Conservation (phyloP, 805 yeast species). For the Kodamaea fukazawae region DNA sequence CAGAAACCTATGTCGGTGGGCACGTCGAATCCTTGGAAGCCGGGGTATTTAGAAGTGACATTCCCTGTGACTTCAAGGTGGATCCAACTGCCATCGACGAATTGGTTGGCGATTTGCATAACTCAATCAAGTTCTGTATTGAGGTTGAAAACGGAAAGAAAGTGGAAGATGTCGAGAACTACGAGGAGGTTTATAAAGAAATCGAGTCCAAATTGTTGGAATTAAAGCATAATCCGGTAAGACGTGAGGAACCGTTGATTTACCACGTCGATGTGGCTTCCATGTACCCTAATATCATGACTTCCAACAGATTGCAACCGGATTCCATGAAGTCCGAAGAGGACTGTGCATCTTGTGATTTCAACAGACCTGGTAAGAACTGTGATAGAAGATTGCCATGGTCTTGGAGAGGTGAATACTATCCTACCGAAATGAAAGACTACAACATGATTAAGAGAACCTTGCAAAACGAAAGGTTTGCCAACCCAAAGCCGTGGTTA, state of each 20-base stretch:
- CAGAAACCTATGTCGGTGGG: conserved; percentile 98
- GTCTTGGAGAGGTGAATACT: conserved; percentile 98
- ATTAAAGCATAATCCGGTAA: conserved; percentile 56
- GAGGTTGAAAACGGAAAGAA: conserved; percentile 75
- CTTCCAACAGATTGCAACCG: conserved; percentile 94
- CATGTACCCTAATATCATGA: conserved; percentile 99
- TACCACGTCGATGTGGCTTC: conserved; percentile 99
- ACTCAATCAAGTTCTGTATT: conserved; percentile 77
- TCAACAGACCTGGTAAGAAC: conserved; percentile 88
- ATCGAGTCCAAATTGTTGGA: conserved; percentile 56
- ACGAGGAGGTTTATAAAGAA: conserved; percentile 64
- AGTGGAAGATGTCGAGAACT: conserved; percentile 76
- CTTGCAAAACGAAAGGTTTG: conserved; percentile 73
- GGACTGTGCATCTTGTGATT: conserved; percentile 97
- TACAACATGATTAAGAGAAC: conserved; percentile 87
- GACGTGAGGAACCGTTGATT: conserved; percentile 79
- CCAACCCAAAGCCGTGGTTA: conserved; percentile 53
- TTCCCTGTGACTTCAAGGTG: conserved; percentile 68
- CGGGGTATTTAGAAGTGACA: conserved; percentile 93
- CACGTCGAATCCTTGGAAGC: conserved; percentile 98
- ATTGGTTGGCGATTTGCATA: conserved; percentile 65
- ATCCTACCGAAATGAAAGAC: conserved; percentile 88
- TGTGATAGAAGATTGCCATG: conserved; percentile 92
- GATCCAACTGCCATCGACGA: conserved; percentile 84
- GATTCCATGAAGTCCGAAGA: conserved; percentile 95